phyloP scores from a whole-genome alignment of 228 moss, liverwort and hornwort species.

The Sphagnum magellanicum region DNA sequence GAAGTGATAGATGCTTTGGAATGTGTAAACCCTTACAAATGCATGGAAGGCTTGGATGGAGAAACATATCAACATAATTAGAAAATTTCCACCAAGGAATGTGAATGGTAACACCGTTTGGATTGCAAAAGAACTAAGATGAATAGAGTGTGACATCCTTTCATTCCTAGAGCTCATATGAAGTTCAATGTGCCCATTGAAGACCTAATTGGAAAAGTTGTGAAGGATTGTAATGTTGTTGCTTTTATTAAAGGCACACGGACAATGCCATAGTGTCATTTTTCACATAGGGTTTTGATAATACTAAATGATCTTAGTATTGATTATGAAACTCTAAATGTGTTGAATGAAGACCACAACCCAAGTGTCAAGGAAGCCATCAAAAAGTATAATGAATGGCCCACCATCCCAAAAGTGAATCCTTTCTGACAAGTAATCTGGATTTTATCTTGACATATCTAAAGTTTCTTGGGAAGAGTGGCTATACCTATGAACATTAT shows the following conservation, averaged over 20 bases:
- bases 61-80: slow-evolving; percentile 19
- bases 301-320: slow-evolving; percentile 31
- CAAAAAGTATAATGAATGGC: slow-evolving; percentile 43
- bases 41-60: slow-evolving; percentile 40
- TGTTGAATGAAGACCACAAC: slow-evolving; percentile 39
- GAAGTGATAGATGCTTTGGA: slow-evolving; percentile 19
- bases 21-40: slow-evolving; percentile 19
- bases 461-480: no score
- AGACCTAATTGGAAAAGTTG: neutral
- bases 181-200: slow-evolving; percentile 27
- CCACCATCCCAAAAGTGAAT: slow-evolving; percentile 33
- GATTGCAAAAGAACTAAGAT: slow-evolving; percentile 27
- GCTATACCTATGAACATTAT: no score
- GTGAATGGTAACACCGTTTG: slow-evolving; percentile 33
- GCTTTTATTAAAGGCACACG: slow-evolving; percentile 46
- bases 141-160: slow-evolving; percentile 30
- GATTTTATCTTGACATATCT: no score
- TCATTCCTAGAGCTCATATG: slow-evolving; percentile 36
- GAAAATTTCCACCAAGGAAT: slow-evolving; percentile 35
- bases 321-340: slow-evolving; percentile 48
- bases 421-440: no score
- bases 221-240: slow-evolving; percentile 22
- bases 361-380: slow-evolving; percentile 40
- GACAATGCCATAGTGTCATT: slow-evolving; percentile 42
- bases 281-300: slow-evolving; percentile 41